A percentile compares a stretch with the other conserved stretches of the same genome.
phyloP scores from a whole-genome alignment of 805 yeast species.

The Candida stauntonica region DNA sequence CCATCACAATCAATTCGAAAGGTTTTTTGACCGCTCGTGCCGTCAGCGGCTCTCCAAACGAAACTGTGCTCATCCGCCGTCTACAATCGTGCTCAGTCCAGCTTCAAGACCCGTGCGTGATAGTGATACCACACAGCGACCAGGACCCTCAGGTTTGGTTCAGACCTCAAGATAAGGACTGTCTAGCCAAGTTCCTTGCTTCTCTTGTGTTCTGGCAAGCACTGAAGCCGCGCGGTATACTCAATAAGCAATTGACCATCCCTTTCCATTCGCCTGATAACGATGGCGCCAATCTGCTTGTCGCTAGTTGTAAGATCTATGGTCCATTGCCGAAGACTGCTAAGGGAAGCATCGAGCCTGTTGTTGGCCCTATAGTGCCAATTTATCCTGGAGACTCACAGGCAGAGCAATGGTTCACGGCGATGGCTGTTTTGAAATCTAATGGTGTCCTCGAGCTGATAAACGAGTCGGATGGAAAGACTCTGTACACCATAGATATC shows the following conservation, averaged over 20 bases:
- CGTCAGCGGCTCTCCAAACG: not conserved
- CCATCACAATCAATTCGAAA: constrained; percentile 4
- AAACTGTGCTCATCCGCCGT: constrained; percentile 6
- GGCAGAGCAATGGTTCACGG: constrained; percentile 55
- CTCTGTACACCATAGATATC: constrained; percentile 55
- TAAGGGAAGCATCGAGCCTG: constrained; percentile 14
- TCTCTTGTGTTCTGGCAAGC: constrained; percentile 54
- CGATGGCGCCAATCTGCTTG: constrained; percentile 39
- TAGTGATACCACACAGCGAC: constrained; percentile 8
- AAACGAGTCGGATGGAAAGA: constrained; percentile 59
- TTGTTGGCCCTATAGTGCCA: constrained; percentile 17
- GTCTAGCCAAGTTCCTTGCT: constrained; percentile 41
- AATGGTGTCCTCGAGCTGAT: constrained; percentile 59
- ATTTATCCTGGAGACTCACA: constrained; percentile 20
- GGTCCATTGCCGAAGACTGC: constrained; percentile 39
- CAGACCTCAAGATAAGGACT: constrained; percentile 21
- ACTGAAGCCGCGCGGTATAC: constrained; percentile 47
- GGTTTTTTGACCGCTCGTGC: constrained; percentile 3
- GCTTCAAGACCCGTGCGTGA: constrained; percentile 4
- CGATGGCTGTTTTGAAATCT: constrained; percentile 65
- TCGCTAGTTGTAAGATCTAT: constrained; percentile 60
- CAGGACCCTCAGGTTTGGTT: constrained; percentile 12
- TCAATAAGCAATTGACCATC: constrained; percentile 36
- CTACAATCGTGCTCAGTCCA: constrained; percentile 12
- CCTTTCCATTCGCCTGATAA: constrained; percentile 27